Base-by-base conservation (phyloP, 2,329 filamentous ascomycete species). In the Bretziella fagacearum region DNA sequence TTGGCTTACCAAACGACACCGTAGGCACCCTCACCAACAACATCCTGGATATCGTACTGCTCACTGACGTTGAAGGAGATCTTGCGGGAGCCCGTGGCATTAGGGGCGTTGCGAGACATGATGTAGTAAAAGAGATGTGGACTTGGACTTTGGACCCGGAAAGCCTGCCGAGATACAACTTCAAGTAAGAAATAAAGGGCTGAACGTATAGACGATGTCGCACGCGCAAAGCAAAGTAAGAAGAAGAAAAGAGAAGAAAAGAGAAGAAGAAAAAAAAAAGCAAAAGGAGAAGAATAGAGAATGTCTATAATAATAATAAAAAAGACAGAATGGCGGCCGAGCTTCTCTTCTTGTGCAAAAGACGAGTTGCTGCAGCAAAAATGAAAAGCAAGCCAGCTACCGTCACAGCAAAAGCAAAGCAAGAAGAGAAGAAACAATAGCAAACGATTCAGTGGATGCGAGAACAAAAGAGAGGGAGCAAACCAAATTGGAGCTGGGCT, bases 41-140 rank as follows among this genome's bases (percentile, higher is more conserved):
- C 91, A 79, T 98, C 91, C 63, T 96, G 89, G 55, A 98, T 98
- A 60, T 98, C 91, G 62, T 98, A 98, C 65, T 98, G 91, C 65
- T 98, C 91, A 59, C 87, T 95, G 53, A 98, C 91, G 61, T 98
- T 98, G 79, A 98, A 98, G 48, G 87, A 96, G 63, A 98, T 98
- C 75, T 96, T 98, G 62, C 91, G 76, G 57, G 78, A 80, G 57
- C 74, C 74, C 58, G 71, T 65, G 50, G 71, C 65, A 63, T 70
- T 76, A 57, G 68, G 73, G 54, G 70, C 62, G 57, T 68, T 65
- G 58, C 72, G 73, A 59, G 73, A 76, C 73, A 77, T 75, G 57
- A 51, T 52, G 30, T 46, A 37, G 39, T 17, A 20, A 33, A n/a
- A n/a, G n/a, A n/a, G 7, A 29, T 32, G n/a, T 23, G 26, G 29